Base-by-base conservation (phyloP, 1,284 basidiomycete species). In the Earliella scabrosa region DNA sequence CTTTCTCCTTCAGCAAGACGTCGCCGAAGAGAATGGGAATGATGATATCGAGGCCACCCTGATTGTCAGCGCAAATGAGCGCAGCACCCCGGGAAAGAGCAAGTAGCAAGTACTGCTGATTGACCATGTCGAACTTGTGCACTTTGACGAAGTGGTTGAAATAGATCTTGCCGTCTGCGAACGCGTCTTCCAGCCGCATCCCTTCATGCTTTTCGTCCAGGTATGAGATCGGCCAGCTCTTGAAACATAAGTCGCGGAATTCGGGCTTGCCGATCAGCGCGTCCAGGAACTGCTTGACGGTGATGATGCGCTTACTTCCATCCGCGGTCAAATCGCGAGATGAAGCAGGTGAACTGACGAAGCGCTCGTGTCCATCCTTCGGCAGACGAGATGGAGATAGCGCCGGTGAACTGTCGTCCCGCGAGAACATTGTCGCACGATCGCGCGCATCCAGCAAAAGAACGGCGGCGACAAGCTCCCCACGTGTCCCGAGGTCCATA, bases 61-160 rank as follows among this genome's bases (percentile, higher is more conserved):
- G 21, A 21, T 41, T 41, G 23, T 41, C 13, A 14, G 40, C 24
- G 21, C 40, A 41, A n/a, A 41, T 41, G 4, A 24, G 9, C 11
- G 40, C 40, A 20, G 24, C 40, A n/a, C 40, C 40, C 2, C 40
- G 40, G 10, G 40, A 41, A 21, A 41, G 23, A 10, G 40, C 10
- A 21, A 23, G 21, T 2, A 41, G 40, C 4, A 41, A 21, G 21
- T 3, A 41, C 40, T 23, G 8, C 11, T 41, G 40, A 21, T 63
- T 63, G 40, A 71, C 45, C 36, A 64, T 41, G n/a, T 50, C 43
- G 23, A 29, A 32, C 21, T 71, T 55, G 27, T 61, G 45, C n/a
- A 65, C 50, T 48, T 71, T 68, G 56, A 73, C 54, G 39, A 67
- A 73, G 50, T 74, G 71, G 46, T 65, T 73, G 62, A 73, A 72